Conservation (phyloP, 1,139 yeast genomes). For the Suhomyces terraborum region DNA sequence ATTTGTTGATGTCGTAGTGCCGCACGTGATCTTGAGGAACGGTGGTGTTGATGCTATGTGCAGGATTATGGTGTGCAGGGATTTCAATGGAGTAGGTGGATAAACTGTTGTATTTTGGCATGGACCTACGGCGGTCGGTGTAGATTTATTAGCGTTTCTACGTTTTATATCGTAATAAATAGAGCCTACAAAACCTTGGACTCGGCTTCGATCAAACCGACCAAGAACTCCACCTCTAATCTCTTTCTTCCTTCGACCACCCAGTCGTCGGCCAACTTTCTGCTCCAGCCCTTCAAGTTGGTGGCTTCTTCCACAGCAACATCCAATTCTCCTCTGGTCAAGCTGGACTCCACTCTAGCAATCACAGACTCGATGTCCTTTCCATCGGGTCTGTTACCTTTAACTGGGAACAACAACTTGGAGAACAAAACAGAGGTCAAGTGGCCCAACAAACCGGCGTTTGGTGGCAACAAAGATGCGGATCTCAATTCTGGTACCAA, state of each 20-base stretch:
- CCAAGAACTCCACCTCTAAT: conserved; percentile 80
- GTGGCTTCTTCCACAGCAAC: conserved; percentile 93
- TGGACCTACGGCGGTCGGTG: neutral
- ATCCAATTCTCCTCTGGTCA: conserved; percentile 76
- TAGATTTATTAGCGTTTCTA: neutral
- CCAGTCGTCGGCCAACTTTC: conserved; percentile 91
- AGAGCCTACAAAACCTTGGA: conserved; percentile 35
- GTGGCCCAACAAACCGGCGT: conserved; percentile 94
- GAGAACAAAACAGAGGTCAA: conserved; percentile 78
- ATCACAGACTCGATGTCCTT: conserved; percentile 86
- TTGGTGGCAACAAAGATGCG: conserved; percentile 86
- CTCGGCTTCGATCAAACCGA: conserved; percentile 65
- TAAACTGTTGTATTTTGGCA: too few species aligned
- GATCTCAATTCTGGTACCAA: conserved; percentile 86
- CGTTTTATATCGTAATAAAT: conserved; percentile 4
- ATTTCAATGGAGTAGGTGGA: too few species aligned
- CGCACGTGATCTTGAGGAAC: neutral
- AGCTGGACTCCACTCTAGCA: conserved; percentile 78
- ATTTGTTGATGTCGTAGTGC: neutral
- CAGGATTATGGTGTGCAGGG: too few species aligned
- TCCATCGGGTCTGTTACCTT: conserved; percentile 60
- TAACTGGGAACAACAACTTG: conserved; percentile 66
- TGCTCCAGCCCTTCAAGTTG: conserved; percentile 89
- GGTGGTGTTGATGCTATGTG: neutral
- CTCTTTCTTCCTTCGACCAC: conserved; percentile 84